Evolutionary conservation across 116 monocot genomes (phyloP).

Genomic region (Thalassia testudinum): DNA sequence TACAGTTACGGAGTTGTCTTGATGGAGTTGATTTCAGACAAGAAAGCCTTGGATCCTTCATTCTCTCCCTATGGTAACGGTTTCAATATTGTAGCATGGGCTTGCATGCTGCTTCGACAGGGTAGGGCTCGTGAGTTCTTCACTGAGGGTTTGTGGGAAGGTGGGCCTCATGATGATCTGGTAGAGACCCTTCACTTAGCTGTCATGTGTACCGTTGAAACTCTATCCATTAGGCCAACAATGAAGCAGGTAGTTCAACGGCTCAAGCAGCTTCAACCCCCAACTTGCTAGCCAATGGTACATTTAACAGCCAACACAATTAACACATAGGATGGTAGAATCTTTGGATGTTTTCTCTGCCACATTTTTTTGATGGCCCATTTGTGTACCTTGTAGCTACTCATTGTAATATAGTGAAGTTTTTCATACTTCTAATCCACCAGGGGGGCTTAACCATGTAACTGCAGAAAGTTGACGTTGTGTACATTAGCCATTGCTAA

Average conservation of each 20-base stretch:
- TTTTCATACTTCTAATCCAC: too few species aligned
- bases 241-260: conserved; percentile 80
- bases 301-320: not conserved
- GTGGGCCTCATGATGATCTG: conserved; percentile 75
- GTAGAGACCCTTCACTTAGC: conserved; percentile 72
- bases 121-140: conserved; percentile 76
- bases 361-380: too few species aligned
- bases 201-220: conserved; percentile 70
- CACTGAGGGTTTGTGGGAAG: conserved; percentile 77
- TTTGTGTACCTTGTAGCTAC: too few species aligned
- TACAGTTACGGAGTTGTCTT: conserved; percentile 95
- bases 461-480: too few species aligned
- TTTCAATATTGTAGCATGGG: conserved; percentile 92
- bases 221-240: conserved; percentile 56
- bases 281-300: not conserved
- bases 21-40: conserved; percentile 79
- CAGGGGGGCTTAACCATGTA: too few species aligned
- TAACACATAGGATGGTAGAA: too few species aligned
- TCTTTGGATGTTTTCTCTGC: too few species aligned
- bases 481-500: too few species aligned
- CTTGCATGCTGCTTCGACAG: conserved; percentile 64
- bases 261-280: conserved; percentile 64
- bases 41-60: conserved; percentile 91
- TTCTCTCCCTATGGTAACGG: conserved; percentile 95
- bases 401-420: too few species aligned